A percentile compares a stretch with the other conserved stretches of the same genome.
Evolutionary conservation across 306 rosid species (phyloP).

Genomic region (Cucurbita moschata): DNA sequence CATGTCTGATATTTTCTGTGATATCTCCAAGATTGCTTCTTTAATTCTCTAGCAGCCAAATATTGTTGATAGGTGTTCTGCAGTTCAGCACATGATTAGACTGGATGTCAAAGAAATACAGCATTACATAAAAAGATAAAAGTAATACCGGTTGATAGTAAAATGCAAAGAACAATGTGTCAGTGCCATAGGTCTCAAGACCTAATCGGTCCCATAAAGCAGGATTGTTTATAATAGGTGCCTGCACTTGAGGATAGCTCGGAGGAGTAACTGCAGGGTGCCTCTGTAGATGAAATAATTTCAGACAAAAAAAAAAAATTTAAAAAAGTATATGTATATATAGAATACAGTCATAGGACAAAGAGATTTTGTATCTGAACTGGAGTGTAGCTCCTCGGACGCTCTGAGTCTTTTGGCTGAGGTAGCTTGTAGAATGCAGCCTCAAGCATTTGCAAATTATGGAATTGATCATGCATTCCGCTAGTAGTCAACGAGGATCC

Average conservation of each 20-base stretch:
- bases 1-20: slow-evolving; percentile 89
- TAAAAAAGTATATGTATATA: neutral
- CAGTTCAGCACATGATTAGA: slow-evolving; percentile 12
- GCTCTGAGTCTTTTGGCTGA: slow-evolving; percentile 83
- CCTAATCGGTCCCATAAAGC: slow-evolving; percentile 91
- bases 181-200: slow-evolving; percentile 51
- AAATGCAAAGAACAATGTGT: slow-evolving; percentile 81
- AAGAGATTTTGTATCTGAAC: slow-evolving; percentile 29
- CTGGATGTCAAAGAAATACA: neutral
- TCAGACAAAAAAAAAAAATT: slow-evolving; percentile 1
- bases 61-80: slow-evolving; percentile 95
- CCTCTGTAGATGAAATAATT: slow-evolving; percentile 34
- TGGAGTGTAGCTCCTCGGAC: slow-evolving; percentile 68
- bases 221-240: slow-evolving; percentile 83
- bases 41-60: slow-evolving; percentile 94
- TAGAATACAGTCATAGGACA: neutral
- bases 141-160: slow-evolving; percentile 79
- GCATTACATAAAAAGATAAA: neutral
- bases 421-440: slow-evolving; percentile 72
- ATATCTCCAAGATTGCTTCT: slow-evolving; percentile 98
- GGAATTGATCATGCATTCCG: slow-evolving; percentile 55
- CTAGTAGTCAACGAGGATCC: slow-evolving; percentile 44
- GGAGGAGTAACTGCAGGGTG: slow-evolving; percentile 70
- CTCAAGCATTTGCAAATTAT: slow-evolving; percentile 84
- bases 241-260: slow-evolving; percentile 88